Evolutionary conservation across 2,329 filamentous ascomycete species (phyloP).

Genomic region (Colletotrichum karsti): DNA sequence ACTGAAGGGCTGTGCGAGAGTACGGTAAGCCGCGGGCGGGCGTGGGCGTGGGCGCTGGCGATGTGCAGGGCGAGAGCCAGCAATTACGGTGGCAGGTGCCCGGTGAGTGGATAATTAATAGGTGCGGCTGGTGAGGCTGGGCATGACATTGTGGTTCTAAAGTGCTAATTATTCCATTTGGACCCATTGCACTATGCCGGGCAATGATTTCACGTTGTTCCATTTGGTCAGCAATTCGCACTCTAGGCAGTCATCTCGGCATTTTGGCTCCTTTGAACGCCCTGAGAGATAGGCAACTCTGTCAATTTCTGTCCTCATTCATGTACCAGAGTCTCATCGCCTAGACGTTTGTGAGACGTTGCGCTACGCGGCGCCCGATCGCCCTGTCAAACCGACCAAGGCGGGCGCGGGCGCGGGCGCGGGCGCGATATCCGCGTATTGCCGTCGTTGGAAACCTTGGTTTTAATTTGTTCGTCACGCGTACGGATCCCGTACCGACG

Average conservation of each 20-base stretch:
- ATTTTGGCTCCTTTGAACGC: no score
- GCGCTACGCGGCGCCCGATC: not conserved
- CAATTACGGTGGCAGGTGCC: slow-evolving; percentile 7
- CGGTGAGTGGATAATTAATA: not conserved
- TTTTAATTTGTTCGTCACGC: not conserved
- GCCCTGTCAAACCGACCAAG: not conserved
- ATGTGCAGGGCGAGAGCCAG: not conserved
- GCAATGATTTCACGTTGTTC: no score
- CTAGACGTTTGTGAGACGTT: not conserved
- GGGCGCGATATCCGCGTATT: not conserved
- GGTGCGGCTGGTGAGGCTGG: not conserved
- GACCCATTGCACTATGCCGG: no score
- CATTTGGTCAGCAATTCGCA: no score
- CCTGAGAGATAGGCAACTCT: no score
- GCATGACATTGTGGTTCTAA: not conserved
- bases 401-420: not conserved
- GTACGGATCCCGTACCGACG: not conserved
- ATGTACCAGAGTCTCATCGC: not conserved
- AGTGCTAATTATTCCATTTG: no score
- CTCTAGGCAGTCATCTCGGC: not conserved
- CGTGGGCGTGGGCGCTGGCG: not conserved
- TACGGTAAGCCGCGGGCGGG: slow-evolving; percentile 13
- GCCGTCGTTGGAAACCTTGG: not conserved
- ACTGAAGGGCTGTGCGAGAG: slow-evolving; percentile 18
- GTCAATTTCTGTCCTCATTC: no score